Base-by-base conservation (phyloP, 371 early-diverging fungal species). In the Umbelopsis sp. region DNA sequence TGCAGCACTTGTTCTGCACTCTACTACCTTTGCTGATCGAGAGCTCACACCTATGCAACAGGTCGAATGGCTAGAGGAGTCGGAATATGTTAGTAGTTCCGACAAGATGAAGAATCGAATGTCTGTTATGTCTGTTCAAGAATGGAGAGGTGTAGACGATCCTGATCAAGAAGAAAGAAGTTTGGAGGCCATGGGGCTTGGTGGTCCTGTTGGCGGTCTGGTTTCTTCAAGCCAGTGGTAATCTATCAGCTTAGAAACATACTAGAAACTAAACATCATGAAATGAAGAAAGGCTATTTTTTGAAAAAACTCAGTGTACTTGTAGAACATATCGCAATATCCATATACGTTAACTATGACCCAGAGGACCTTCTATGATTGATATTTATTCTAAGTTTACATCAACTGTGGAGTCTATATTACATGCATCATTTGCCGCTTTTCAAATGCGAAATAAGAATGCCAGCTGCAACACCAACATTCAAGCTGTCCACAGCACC, bases 391-490 rank as follows among this genome's bases (percentile, higher is more conserved):
- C 29, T 12, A 1, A 41, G 7, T 41, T 41, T 41, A 41, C 41
- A 41, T 41, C 41, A 2, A 41, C 0, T 41, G 41, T 41, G 41
- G 41, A 10, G 2, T 41, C 41, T 41, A 41, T 41, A 12, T 41
- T 41, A 41, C 41, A 41, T 41, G 41, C 41, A 1, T 41, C 41
- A 41, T 41, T 41, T 41, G 41, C 41, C 41, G 41, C 41, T 50
- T 63, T 63, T 68, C 25, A 63, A 37, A 29, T 44, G 41, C 53
- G 74, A 73, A 37, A 81, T 72, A 10, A 90, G 69, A 11, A 88
- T 77, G 11, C 87, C 90, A 9, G 86, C 76, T 22, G 90, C 90
- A 9, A 90, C 90, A 22, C 86, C 84, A 12, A 88, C 90, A 67
- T 90, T 90, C 46, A 90, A 69, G 50, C 87, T 86, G 65, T 89